Evolutionary conservation across 1,139 yeast species (phyloP).

Genomic region (Candida sojae): DNA sequence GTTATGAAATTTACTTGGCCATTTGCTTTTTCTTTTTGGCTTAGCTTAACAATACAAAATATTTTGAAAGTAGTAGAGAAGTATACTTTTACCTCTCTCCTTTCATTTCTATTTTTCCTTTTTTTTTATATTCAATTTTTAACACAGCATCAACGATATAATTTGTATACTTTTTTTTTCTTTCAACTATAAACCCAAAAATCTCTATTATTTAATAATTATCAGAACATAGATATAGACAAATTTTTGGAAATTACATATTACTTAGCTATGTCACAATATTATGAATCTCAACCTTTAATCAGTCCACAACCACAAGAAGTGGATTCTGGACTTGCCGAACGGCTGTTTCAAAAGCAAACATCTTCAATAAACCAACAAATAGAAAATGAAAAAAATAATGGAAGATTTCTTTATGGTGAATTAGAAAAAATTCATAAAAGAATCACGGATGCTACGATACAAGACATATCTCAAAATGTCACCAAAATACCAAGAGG

Average conservation of each 20-base stretch:
- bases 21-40: neutral
- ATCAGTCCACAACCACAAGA: conserved; percentile 2
- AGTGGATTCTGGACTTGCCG: no score
- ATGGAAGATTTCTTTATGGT: conserved; percentile 47
- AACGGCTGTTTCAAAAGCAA: neutral
- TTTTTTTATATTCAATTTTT: neutral
- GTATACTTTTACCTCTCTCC: neutral
- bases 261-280: neutral
- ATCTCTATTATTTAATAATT: neutral
- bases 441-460: conserved; percentile 47
- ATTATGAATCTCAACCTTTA: neutral
- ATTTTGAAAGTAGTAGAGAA: no score
- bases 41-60: no score
- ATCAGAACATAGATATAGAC: neutral
- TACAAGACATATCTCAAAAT: conserved; percentile 38
- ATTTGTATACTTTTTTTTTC: neutral
- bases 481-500: conserved; percentile 31
- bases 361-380: conserved; percentile 11
- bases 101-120: neutral
- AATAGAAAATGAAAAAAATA: conserved; percentile 42
- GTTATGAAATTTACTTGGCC: no score
- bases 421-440: conserved; percentile 49
- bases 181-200: neutral
- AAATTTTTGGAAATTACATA: neutral
- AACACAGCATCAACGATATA: neutral